Evolutionary conservation across 306 rosid genomes (phyloP).

Genomic region (Calophaca sinica): DNA sequence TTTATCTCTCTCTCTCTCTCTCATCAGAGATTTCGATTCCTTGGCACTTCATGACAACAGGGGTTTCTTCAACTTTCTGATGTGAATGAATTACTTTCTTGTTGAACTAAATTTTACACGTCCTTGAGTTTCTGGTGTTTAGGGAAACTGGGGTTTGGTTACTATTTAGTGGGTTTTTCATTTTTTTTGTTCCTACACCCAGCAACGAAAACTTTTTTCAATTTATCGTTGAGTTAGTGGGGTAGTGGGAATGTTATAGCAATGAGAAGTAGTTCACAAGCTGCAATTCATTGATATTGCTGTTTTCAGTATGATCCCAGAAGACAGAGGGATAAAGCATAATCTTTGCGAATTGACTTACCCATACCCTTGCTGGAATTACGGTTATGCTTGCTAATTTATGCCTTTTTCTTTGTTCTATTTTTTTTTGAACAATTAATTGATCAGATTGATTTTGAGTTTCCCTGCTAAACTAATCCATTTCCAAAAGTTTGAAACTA

Average conservation of each 20-base stretch:
- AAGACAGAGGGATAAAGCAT: too few relatives aligned
- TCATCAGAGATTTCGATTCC: too few relatives aligned
- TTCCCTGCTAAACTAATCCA: neutral
- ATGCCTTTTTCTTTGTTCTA: too few relatives aligned
- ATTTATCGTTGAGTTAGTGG: slow-evolving; percentile 2
- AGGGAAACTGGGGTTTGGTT: too few relatives aligned
- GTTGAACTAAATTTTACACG: neutral
- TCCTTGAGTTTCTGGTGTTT: neutral
- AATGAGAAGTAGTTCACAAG: neutral
- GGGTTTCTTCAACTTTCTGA: too few relatives aligned
- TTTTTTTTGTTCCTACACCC: neutral
- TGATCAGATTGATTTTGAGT: too few relatives aligned
- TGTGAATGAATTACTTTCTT: too few relatives aligned
- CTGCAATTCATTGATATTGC: too few relatives aligned
- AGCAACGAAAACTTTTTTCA: neutral
- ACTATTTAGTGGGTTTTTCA: neutral
- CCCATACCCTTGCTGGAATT: neutral
- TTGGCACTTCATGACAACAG: too few relatives aligned
- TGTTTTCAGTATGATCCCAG: too few relatives aligned
- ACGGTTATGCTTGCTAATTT: neutral
- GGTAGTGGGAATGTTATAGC: neutral
- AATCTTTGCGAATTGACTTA: too few relatives aligned
- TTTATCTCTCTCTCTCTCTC: slow-evolving; percentile 1
- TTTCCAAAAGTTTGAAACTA: neutral
- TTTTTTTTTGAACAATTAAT: too few relatives aligned